These are phyloP conservation scores for Dipodascopsis tothii DNA, from an alignment of 805 yeast genomes.

Conservation along the genomic window DNA sequence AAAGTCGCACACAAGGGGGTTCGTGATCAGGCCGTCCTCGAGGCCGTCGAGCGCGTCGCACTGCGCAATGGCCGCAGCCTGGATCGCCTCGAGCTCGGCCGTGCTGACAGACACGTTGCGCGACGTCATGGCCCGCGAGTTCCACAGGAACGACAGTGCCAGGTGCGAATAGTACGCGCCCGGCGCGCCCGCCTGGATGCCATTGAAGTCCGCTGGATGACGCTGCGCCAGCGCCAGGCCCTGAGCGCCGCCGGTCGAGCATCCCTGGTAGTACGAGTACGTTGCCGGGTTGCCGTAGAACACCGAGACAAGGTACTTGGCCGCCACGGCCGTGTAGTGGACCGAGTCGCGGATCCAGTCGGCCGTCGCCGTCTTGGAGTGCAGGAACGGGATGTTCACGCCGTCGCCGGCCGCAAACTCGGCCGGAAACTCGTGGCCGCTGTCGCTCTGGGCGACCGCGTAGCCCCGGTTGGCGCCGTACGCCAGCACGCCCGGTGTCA, in stretches of 20 bases:
- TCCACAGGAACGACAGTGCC: slow-evolving; percentile 1
- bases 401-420: neutral
- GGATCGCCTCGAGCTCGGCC: neutral
- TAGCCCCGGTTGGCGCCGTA: neutral
- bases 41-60: slow-evolving; percentile 11
- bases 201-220: slow-evolving; percentile 6
- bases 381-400: neutral
- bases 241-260: slow-evolving; percentile 9
- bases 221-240: slow-evolving; percentile 4
- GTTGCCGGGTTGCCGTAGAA: neutral
- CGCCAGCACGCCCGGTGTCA: neutral
- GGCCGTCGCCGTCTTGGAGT: neutral
- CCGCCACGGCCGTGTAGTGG: neutral
- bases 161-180: slow-evolving; percentile 2
- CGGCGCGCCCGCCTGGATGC: slow-evolving; percentile 11
- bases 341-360: neutral
- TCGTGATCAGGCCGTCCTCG: slow-evolving; percentile 6
- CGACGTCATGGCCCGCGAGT: neutral
- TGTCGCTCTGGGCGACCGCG: neutral
- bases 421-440: neutral
- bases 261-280: slow-evolving; percentile 7
- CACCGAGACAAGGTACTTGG: neutral
- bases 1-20: slow-evolving; percentile 5
- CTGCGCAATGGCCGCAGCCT: slow-evolving; percentile 2
- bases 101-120: too few species aligned